Evolutionary conservation across 371 early-diverging fungal genomes (phyloP).

Genomic region (Haplosporangium sp.): DNA sequence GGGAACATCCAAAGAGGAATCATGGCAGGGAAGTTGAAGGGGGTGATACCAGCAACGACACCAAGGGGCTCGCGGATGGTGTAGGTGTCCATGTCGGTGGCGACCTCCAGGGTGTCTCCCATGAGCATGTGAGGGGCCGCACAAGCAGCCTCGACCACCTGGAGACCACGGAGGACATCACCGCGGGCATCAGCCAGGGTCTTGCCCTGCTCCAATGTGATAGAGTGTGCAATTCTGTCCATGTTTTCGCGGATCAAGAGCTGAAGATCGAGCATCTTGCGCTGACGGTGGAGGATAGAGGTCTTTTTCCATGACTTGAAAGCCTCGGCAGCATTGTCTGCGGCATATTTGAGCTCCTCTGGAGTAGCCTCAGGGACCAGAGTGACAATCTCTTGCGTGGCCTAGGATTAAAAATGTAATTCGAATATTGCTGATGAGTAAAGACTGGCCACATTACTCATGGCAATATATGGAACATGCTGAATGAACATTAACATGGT

Average conservation of each 20-base stretch:
- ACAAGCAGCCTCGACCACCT: conserved; percentile 94
- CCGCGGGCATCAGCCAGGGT: conserved; percentile 94
- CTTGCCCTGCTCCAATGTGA: conserved; percentile 95
- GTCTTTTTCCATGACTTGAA: conserved; percentile 92
- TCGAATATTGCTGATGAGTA: no score
- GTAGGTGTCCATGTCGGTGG: conserved; percentile 97
- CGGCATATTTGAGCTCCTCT: conserved; percentile 88
- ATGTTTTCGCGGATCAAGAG: conserved; percentile 85
- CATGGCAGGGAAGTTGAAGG: conserved; percentile 98
- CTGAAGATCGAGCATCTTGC: conserved; percentile 94
- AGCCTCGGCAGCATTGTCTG: conserved; percentile 78
- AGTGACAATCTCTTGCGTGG: conserved; percentile 93
- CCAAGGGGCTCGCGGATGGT: conserved; percentile 95
- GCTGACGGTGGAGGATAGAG: conserved; percentile 85
- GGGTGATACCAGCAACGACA: conserved; percentile 95
- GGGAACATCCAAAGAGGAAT: conserved; percentile 98
- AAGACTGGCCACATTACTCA: background rate
- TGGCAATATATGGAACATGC: background rate
- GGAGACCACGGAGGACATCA: conserved; percentile 89
- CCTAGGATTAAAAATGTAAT: conserved; percentile 59
- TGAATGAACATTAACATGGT: no score
- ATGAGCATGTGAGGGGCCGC: conserved; percentile 81
- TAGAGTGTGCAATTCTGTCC: conserved; percentile 87
- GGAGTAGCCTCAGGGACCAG: conserved; percentile 92
- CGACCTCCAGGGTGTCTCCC: conserved; percentile 89